Evolutionary conservation across 768 basidiomycete species (phyloP).

Genomic region (Exsudoporus frostii): DNA sequence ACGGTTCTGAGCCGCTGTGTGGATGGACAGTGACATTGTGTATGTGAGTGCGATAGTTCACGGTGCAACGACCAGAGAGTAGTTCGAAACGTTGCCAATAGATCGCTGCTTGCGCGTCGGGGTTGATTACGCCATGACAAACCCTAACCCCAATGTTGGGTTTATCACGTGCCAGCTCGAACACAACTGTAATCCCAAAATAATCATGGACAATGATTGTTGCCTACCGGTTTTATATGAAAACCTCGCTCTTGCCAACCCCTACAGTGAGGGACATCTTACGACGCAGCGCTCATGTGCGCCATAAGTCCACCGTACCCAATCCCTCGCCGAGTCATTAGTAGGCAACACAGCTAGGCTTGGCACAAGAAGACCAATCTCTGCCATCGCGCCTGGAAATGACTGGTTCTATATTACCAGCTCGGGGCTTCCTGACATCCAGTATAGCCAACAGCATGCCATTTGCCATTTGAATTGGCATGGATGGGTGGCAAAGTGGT

Average conservation of each 20-base stretch:
- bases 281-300: neutral
- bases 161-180: constrained; percentile 8
- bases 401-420: neutral
- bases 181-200: neutral
- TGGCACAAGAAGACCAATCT: neutral
- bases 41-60: neutral
- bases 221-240: neutral
- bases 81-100: neutral
- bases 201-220: too few species aligned
- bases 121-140: neutral
- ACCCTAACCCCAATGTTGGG: constrained; percentile 26
- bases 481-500: neutral
- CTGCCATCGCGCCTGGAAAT: neutral
- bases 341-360: constrained; percentile 9
- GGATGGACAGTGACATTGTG: constrained; percentile 47
- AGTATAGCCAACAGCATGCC: neutral
- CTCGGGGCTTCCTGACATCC: neutral
- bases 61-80: neutral
- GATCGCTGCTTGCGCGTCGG: constrained; percentile 9
- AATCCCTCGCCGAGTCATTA: neutral
- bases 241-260: constrained; percentile 1
- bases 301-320: neutral
- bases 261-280: neutral
- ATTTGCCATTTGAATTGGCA: constrained; percentile 20
- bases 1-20: constrained; percentile 73